These are phyloP conservation scores for Irpex rosettiformis DNA, from an alignment of 1,284 basidiomycete species.

Conservation along the genomic window DNA sequence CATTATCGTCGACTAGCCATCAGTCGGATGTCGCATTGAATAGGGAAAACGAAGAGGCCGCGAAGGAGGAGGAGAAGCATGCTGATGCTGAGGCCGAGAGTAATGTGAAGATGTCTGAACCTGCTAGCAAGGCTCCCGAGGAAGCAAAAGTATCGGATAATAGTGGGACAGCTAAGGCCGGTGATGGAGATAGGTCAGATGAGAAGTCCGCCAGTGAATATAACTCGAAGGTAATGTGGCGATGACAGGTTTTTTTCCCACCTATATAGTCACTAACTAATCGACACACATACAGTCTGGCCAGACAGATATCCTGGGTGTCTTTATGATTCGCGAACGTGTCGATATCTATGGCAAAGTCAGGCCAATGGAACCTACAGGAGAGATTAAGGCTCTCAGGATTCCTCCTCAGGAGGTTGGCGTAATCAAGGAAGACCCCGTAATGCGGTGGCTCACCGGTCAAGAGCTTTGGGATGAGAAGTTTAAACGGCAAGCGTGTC, in stretches of 20 bases:
- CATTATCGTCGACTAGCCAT: background rate
- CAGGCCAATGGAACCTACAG: slow-evolving; percentile 73
- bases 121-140: background rate
- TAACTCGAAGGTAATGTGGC: background rate
- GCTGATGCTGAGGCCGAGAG: background rate
- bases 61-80: slow-evolving; percentile 22
- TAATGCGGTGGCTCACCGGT: slow-evolving; percentile 52
- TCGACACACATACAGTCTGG: background rate
- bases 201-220: background rate
- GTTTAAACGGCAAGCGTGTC: slow-evolving; percentile 39
- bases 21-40: slow-evolving; percentile 29
- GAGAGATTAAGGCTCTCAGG: slow-evolving; percentile 62
- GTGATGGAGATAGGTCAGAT: background rate
- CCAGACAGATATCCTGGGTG: slow-evolving; percentile 26
- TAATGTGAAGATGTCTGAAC: background rate
- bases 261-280: background rate
- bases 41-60: slow-evolving; percentile 28
- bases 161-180: background rate
- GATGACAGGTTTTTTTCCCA: background rate
- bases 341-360: slow-evolving; percentile 77
- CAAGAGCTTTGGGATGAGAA: slow-evolving; percentile 57
- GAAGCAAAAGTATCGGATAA: background rate
- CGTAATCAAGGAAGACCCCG: slow-evolving; percentile 62
- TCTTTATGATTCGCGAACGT: slow-evolving; percentile 80
- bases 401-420: slow-evolving; percentile 62